Evolutionary conservation across 345 rosid genomes (phyloP).

Genomic region (Bruguiera gymnorhiza): DNA sequence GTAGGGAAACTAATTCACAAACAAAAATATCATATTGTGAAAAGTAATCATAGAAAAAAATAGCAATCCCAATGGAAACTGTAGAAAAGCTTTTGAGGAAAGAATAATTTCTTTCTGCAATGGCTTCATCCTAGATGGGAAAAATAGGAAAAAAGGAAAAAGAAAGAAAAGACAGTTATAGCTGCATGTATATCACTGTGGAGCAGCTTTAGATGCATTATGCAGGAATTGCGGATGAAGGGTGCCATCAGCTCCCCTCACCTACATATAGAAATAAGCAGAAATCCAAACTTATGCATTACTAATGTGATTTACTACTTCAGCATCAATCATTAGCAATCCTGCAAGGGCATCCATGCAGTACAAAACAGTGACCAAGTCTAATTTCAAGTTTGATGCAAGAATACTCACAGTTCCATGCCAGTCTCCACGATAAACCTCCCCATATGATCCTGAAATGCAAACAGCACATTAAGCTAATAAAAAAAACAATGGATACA

Average conservation of each 20-base stretch:
- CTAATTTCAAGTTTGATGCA: conserved; percentile 13
- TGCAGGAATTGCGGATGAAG: no score
- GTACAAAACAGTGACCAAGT: not conserved
- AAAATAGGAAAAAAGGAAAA: not conserved
- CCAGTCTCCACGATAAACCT: conserved; percentile 96
- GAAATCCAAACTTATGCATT: no score
- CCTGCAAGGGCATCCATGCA: conserved; percentile 3
- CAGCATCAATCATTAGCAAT: no score
- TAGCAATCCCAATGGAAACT: not conserved
- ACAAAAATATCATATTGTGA: not conserved
- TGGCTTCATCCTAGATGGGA: no score
- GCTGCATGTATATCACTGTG: no score
- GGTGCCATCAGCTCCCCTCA: no score
- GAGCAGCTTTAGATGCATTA: no score
- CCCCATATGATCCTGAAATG: conserved; percentile 90
- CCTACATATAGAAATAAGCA: no score
- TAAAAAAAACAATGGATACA: not conserved
- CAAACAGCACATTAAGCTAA: conserved; percentile 22
- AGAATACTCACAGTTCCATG: conserved; percentile 88
- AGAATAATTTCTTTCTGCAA: not conserved
- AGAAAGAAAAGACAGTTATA: no score
- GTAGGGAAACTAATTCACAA: not conserved
- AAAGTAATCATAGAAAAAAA: not conserved
- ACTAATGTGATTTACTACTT: no score
- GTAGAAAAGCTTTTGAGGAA: not conserved